phyloP scores from a whole-genome alignment of 2,329 filamentous ascomycete genomes.

The Calonectria montana region DNA sequence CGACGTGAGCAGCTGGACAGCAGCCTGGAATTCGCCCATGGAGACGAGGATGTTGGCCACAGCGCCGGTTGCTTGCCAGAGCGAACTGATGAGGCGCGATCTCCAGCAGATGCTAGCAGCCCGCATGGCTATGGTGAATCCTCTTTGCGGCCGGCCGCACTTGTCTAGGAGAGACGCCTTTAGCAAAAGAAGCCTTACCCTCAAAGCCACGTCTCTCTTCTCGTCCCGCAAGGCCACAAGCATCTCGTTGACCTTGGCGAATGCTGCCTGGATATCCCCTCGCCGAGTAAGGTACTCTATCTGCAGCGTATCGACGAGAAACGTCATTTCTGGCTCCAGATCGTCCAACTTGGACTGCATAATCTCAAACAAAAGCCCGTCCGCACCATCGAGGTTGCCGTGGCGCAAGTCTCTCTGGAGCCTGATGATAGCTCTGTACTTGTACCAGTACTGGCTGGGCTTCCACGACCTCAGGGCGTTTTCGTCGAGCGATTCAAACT shows the following conservation, averaged over 20 bases:
- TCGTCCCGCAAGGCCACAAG: constrained; percentile 56
- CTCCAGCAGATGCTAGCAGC: constrained; percentile 80
- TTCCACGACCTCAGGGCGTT: constrained; percentile 79
- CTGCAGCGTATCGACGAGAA: constrained; percentile 63
- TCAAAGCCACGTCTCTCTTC: constrained; percentile 69
- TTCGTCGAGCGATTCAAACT: constrained; percentile 60
- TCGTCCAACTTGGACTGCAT: constrained; percentile 63
- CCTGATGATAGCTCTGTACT: constrained; percentile 74
- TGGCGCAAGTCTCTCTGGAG: constrained; percentile 71
- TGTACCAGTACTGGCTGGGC: constrained; percentile 78
- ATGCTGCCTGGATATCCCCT: constrained; percentile 60
- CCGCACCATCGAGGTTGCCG: constrained; percentile 63
- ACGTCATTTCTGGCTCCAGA: constrained; percentile 63
- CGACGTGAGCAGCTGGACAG: constrained; percentile 71
- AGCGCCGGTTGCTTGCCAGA: constrained; percentile 79
- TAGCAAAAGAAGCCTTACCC: constrained; percentile 76
- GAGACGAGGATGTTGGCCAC: constrained; percentile 77
- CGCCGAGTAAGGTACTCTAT: constrained; percentile 63
- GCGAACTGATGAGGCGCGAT: constrained; percentile 72
- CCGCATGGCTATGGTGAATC: constrained; percentile 80
- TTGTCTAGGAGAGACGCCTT: constrained; percentile 79
- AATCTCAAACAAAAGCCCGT: constrained; percentile 62
- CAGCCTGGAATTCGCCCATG: constrained; percentile 77
- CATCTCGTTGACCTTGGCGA: constrained; percentile 59
- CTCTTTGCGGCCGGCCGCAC: constrained; percentile 76